Conservation (phyloP, 2,329 filamentous ascomycete species). For the Colletotrichum spinosum region DNA sequence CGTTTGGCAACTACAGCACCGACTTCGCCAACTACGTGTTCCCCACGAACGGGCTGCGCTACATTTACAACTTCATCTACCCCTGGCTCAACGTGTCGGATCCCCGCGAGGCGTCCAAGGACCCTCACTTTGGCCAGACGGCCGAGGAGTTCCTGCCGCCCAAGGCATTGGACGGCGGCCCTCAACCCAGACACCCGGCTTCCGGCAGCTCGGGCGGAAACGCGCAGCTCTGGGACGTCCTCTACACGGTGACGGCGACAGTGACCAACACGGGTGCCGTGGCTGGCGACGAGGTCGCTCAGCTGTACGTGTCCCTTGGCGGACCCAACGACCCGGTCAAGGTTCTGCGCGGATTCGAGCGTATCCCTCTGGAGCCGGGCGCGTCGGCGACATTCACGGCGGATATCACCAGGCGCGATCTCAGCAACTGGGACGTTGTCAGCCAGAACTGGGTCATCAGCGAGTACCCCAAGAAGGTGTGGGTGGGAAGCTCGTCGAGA, state of each 20-base stretch:
- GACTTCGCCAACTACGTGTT: slow-evolving; percentile 75
- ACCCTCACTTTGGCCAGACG: slow-evolving; percentile 70
- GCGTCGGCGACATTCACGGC: slow-evolving; percentile 73
- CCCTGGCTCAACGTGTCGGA: slow-evolving; percentile 77
- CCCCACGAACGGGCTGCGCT: slow-evolving; percentile 66
- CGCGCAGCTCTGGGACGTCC: slow-evolving; percentile 72
- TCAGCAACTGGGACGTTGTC: slow-evolving; percentile 86
- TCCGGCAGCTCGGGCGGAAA: slow-evolving; percentile 72
- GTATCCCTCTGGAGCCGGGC: slow-evolving; percentile 78
- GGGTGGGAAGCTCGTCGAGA: slow-evolving; percentile 66
- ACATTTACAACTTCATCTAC: slow-evolving; percentile 71
- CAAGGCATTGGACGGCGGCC: slow-evolving; percentile 63
- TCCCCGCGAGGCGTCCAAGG: slow-evolving; percentile 63
- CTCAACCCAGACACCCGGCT: slow-evolving; percentile 66
- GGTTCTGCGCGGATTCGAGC: slow-evolving; percentile 84
- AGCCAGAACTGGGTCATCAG: slow-evolving; percentile 87
- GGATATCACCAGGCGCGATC: slow-evolving; percentile 80
- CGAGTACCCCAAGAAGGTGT: slow-evolving; percentile 62
- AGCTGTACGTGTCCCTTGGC: slow-evolving; percentile 85
- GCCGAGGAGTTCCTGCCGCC: slow-evolving; percentile 71
- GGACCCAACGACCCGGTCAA: slow-evolving; percentile 76
- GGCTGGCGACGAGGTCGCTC: slow-evolving; percentile 77
- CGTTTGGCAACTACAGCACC: slow-evolving; percentile 72
- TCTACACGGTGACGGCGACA: slow-evolving; percentile 75
- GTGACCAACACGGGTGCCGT: slow-evolving; percentile 78